Base-by-base conservation (phyloP, 108 stramenopile genomes). In the Cyclotella distinguenda region DNA sequence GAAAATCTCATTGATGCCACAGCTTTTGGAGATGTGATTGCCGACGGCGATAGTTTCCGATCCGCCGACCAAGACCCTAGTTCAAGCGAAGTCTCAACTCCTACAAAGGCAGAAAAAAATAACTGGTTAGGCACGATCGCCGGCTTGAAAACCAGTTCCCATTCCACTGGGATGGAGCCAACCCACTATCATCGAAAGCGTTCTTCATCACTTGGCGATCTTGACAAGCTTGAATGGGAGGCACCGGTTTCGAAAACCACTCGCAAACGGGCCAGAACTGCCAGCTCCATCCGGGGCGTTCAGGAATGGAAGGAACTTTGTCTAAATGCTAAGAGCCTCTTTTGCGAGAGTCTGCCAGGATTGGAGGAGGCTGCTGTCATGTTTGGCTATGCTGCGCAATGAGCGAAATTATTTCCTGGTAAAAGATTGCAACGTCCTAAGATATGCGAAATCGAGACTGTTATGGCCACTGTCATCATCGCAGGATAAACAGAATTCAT, bases 351-450 rank as follows among this genome's bases (percentile, higher is more conserved):
- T 36, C 79, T 93, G 7, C 91, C 91, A 4, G 84, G 81, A 28
- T 44, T 93, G 51, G 91, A 93, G 57, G 91, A 93, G 70, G 91
- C 91, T 38, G 72, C 83, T 9, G 60, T 55, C 13, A 78, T 93
- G 58, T 93, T 93, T 82, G 91, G 91, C n/a, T 93, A 60, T 53
- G 45, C 60, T 25, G 34, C 56, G 25, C 32, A 63, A n/a, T 64
- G 27, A 44, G 10, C 2, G 21, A 1, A 62, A 6, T 31, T n/a
- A n/a, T n/a, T n/a, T n/a, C n/a, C n/a, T n/a, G n/a, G n/a, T n/a
- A n/a, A n/a, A n/a, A n/a, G n/a, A n/a, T n/a, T n/a, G n/a, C n/a
- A n/a, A n/a, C n/a, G n/a, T n/a, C n/a, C n/a, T n/a, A n/a, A n/a
- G n/a, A n/a, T n/a, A n/a, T n/a, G n/a, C n/a, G n/a, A n/a, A n/a